Percentiles rank a stretch among this genome's conserved stretches.
Conservation (phyloP, 768 basidiomycete species). For the Tulasnella sp. region DNA sequence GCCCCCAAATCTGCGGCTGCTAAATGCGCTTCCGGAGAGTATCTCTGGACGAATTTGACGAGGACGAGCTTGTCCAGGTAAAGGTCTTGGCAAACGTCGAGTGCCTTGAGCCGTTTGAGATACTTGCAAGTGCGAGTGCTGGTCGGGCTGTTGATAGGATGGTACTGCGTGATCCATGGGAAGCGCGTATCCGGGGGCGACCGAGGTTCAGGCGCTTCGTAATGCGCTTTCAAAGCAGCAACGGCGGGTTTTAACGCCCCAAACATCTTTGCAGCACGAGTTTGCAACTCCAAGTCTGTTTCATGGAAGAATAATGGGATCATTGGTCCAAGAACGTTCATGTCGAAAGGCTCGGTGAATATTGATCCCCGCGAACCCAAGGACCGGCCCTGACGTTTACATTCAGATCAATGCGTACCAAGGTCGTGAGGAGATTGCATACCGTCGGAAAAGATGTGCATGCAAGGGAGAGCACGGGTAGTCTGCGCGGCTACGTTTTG, state of each 20-base stretch:
- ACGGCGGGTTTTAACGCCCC: constrained; percentile 23
- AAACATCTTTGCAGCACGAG: constrained; percentile 19
- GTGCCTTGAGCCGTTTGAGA: neutral
- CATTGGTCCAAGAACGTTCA: constrained; percentile 22
- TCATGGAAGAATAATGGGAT: constrained; percentile 21
- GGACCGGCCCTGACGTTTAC: constrained; percentile 24
- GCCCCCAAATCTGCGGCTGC: constrained; percentile 18
- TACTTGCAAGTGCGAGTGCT: neutral
- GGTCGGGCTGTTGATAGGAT: neutral
- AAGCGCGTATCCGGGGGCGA: neutral
- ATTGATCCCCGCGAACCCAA: constrained; percentile 23
- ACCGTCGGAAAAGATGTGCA: neutral
- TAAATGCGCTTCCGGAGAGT: constrained; percentile 23
- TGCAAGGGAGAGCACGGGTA: neutral
- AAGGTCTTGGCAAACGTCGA: constrained; percentile 19
- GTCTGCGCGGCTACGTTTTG: neutral
- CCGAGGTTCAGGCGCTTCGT: constrained; percentile 10
- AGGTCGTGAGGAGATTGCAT: neutral
- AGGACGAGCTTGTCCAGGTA: constrained; percentile 17
- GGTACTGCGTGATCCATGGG: neutral
- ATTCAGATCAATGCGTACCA: neutral
- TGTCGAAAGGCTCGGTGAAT: constrained; percentile 19
- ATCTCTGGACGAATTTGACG: constrained; percentile 23
- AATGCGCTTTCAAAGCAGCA: constrained; percentile 20
- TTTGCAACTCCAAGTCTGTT: constrained; percentile 15